phyloP scores from a whole-genome alignment of 2,329 filamentous ascomycete species.

The Helminthosporium solani region DNA sequence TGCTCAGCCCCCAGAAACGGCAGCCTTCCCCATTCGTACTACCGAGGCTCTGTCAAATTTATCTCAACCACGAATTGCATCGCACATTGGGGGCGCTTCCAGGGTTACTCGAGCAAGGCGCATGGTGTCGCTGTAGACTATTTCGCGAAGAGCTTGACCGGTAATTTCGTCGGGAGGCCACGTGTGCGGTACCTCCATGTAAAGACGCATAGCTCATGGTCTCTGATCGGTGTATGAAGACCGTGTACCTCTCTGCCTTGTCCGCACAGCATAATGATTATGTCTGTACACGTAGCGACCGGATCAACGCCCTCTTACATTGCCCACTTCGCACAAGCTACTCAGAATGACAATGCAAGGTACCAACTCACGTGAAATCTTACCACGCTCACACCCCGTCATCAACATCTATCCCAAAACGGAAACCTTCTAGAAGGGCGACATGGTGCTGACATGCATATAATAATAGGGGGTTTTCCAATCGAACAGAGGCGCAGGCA shows the following conservation, averaged over 20 bases:
- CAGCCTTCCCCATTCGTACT: background rate
- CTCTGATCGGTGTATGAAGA: background rate
- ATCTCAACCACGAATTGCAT: background rate
- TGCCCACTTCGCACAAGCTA: background rate
- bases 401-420: background rate
- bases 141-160: background rate
- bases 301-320: too few species aligned
- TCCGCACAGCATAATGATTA: background rate
- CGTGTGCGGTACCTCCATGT: background rate
- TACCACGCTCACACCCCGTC: background rate
- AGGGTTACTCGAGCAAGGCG: background rate
- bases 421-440: conserved; percentile 9
- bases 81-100: background rate
- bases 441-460: conserved; percentile 8
- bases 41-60: background rate
- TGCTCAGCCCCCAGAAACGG: background rate
- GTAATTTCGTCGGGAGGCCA: background rate
- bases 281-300: background rate
- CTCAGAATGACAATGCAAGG: background rate
- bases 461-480: background rate
- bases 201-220: background rate
- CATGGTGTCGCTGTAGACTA: background rate
- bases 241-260: background rate
- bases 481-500: background rate
- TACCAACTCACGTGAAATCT: background rate